Evolutionary conservation across 179 eudicot genomes (phyloP).

Genomic region (Dionaea muscipula): DNA sequence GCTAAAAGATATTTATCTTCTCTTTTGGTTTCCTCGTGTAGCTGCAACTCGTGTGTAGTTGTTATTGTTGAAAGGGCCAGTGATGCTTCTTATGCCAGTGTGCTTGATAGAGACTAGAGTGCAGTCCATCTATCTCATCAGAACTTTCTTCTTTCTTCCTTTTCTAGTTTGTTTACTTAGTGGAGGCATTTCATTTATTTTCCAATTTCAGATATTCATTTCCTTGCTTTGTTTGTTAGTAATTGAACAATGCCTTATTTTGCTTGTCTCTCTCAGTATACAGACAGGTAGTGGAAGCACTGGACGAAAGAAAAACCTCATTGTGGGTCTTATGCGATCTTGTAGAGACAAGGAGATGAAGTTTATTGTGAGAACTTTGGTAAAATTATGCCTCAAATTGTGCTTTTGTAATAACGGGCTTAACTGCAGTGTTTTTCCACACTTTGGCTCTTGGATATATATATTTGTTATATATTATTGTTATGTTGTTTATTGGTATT

Average conservation of each 20-base stretch:
- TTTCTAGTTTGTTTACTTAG: background rate
- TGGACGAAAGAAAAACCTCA: constrained; percentile 59
- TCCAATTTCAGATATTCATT: background rate
- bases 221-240: background rate
- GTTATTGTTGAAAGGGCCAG: background rate
- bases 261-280: constrained; percentile 39
- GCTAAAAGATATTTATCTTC: too few species aligned
- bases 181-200: background rate
- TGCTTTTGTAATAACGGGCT: too few species aligned
- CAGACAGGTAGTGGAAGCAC: constrained; percentile 90
- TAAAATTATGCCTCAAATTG: constrained; percentile 19
- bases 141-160: background rate
- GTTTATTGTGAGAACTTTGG: constrained; percentile 87
- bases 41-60: background rate
- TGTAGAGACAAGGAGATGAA: constrained; percentile 97
- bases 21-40: background rate
- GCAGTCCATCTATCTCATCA: background rate
- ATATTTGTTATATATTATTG: too few species aligned
- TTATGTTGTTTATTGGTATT: too few species aligned
- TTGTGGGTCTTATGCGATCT: constrained; percentile 76
- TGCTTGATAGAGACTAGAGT: background rate
- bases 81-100: background rate
- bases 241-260: constrained; percentile 2
- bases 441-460: too few species aligned
- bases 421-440: too few species aligned